phyloP scores from a whole-genome alignment of 768 basidiomycete genomes.

The Boletus sp. region DNA sequence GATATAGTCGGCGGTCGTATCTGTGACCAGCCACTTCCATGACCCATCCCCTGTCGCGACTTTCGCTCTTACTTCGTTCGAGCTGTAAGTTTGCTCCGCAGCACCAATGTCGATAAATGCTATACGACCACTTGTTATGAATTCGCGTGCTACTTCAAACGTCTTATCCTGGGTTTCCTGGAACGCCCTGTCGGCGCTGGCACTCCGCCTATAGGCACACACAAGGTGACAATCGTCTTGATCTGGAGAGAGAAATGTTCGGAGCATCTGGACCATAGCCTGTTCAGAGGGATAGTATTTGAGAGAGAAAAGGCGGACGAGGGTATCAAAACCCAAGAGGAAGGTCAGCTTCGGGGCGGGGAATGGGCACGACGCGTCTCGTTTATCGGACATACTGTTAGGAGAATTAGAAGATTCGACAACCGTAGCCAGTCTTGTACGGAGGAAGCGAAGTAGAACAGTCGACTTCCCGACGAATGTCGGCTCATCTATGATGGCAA shows the following conservation, averaged over 20 bases:
- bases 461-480: constrained; percentile 83
- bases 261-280: constrained; percentile 57
- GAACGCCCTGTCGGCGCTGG: constrained; percentile 12
- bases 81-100: constrained; percentile 60
- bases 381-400: constrained; percentile 10
- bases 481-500: constrained; percentile 84
- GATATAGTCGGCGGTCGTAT: constrained; percentile 52
- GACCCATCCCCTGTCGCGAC: constrained; percentile 18
- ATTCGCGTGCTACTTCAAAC: constrained; percentile 42
- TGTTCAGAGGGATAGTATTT: constrained; percentile 62
- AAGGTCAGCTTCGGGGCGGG: constrained; percentile 54
- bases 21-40: constrained; percentile 51
- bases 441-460: constrained; percentile 53
- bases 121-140: constrained; percentile 52
- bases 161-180: constrained; percentile 32
- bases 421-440: constrained; percentile 18
- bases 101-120: constrained; percentile 60
- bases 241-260: constrained; percentile 53
- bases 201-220: constrained; percentile 56
- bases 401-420: neutral
- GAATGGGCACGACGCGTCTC: constrained; percentile 1
- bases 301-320: constrained; percentile 73
- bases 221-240: constrained; percentile 63
- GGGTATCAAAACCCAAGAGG: constrained; percentile 81
- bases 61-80: constrained; percentile 56